These are phyloP conservation scores for Polygonum maritimum DNA, from an alignment of 148 eudicot genomes.

Conservation along the genomic window DNA sequence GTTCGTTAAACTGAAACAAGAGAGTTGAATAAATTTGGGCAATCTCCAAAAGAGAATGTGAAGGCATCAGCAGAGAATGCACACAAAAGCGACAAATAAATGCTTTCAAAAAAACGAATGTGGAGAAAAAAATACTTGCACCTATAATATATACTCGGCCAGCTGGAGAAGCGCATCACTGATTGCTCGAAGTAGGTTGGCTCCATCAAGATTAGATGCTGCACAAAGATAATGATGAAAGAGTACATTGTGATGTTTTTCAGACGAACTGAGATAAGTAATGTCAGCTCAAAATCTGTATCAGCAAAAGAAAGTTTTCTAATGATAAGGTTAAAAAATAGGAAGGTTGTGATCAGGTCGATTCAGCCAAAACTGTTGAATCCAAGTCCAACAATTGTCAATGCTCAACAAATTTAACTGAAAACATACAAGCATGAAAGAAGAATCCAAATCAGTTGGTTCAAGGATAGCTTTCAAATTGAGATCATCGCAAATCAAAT, in stretches of 20 bases:
- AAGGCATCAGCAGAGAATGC: neutral
- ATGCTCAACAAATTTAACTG: too few relatives aligned
- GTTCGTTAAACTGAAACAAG: too few relatives aligned
- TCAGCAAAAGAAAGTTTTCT: neutral
- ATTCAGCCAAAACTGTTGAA: neutral
- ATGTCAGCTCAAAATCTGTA: neutral
- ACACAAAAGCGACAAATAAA: neutral
- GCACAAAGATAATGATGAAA: neutral
- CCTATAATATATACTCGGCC: neutral
- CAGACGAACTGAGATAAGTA: neutral
- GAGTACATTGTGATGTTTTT: neutral
- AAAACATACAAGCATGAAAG: too few relatives aligned
- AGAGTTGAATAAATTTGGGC: neutral
- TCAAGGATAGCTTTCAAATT: neutral
- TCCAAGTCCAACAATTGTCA: too few relatives aligned
- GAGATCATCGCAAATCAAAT: neutral
- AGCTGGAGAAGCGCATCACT: conserved; percentile 20
- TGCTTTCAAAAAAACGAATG: neutral
- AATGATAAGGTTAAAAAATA: neutral
- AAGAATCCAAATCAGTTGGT: neutral
- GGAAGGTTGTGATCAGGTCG: neutral
- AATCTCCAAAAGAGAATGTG: neutral
- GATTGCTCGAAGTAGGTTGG: conserved; percentile 75
- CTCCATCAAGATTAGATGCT: conserved; percentile 80
- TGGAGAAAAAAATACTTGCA: neutral